Evolutionary conservation across 192 early-diverging fungal genomes (phyloP).

Genomic region (Gaertneriomyces sp.): DNA sequence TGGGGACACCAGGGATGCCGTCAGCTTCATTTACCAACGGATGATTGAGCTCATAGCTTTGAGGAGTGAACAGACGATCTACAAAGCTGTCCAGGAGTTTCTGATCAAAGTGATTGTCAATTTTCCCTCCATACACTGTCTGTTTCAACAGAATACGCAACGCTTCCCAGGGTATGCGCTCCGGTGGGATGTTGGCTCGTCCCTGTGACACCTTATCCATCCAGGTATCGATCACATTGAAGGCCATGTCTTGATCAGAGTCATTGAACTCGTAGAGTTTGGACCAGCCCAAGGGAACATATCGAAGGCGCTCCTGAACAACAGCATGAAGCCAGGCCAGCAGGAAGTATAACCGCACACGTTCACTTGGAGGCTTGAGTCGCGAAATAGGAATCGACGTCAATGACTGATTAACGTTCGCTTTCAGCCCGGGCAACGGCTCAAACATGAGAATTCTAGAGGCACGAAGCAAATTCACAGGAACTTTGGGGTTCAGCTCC

Average conservation of each 20-base stretch:
- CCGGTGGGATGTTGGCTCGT: conserved; percentile 85
- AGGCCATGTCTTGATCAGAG: conserved; percentile 88
- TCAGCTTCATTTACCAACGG: conserved; percentile 58
- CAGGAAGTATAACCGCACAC: conserved; percentile 86
- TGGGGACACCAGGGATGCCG: conserved; percentile 42
- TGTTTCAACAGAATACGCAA: conserved; percentile 78
- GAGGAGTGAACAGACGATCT: conserved; percentile 70
- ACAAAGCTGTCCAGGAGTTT: conserved; percentile 82
- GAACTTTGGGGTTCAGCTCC: conserved; percentile 96
- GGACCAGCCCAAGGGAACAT: conserved; percentile 96
- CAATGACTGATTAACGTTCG: conserved; percentile 83
- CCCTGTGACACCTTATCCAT: conserved; percentile 75
- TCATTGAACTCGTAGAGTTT: conserved; percentile 98
- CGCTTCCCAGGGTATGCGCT: conserved; percentile 95
- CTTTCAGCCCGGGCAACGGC: conserved; percentile 92
- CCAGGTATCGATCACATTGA: conserved; percentile 89
- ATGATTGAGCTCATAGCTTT: conserved; percentile 79
- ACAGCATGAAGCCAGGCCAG: conserved; percentile 96
- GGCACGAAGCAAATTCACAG: conserved; percentile 83
- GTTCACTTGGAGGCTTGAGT: conserved; percentile 76
- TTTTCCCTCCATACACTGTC: conserved; percentile 94
- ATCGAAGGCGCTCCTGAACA: conserved; percentile 91
- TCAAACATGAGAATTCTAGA: conserved; percentile 94
- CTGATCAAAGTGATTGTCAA: conserved; percentile 92
- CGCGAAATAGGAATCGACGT: conserved; percentile 56